Base-by-base conservation (phyloP, 352 stramenopile species). In the Halophytophthora polymorphica region DNA sequence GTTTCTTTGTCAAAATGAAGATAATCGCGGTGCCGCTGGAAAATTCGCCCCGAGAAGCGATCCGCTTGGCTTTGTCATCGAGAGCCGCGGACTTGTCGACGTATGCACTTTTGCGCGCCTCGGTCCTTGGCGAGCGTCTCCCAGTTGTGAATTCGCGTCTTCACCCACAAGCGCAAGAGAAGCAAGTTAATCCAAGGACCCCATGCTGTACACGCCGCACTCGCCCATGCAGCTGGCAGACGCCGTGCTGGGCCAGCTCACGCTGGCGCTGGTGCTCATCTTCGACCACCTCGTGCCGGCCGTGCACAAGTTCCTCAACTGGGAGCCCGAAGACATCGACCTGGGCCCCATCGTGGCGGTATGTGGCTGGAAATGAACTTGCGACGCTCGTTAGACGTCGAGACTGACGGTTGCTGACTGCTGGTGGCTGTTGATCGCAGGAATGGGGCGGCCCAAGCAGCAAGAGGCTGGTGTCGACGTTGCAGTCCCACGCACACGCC, bases 281-380 rank as follows among this genome's bases (percentile, higher is more conserved):
- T 46, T 61, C 18, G 68, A 71, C 34, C 61, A 74, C 53, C 49
- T 66, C 25, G 59, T 74, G 45, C 68, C 68, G 2, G 46, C 51
- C 14, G 54, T 74, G 44, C 63, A 69, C 64, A 70, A 67, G 45
- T 66, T 68, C 53, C 43, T 78, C 21, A 71, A 64, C 46, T 78
- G 68, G 68, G 68, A 78, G 13, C 33, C 28, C 10, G 55, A 60
- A 13, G 48, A 63, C 49, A 49, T 49, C 31, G 45, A 69, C 49
- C 58, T 72, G 13, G 64, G 64, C 17, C 64, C 64, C 12, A 69
- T 73, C 33, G 23, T 73, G 14, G 59, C 64, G 23, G 64, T 64
- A 55, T 0, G 56, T 39, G 23, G 3, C 17, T 22, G n/a, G 15
- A 21, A 43, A 3, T 43, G 25, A 31, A 31, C 4, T 4, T 8